Base-by-base conservation (phyloP, 176 grass and related monocot species). In the Eragrostis nindensis region DNA sequence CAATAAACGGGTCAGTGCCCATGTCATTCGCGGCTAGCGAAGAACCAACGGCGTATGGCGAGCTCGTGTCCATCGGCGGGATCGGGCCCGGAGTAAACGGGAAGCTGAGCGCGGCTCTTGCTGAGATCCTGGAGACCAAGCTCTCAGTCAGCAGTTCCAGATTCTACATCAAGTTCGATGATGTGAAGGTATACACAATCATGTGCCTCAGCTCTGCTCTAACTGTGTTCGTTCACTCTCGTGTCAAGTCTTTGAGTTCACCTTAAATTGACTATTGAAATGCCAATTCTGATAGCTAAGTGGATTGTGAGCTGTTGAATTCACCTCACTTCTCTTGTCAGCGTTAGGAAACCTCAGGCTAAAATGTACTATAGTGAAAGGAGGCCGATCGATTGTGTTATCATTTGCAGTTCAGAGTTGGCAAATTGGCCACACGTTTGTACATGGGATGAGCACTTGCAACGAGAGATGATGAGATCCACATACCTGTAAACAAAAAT, bases 121-220 rank as follows among this genome's bases (percentile, higher is more conserved):
- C 95, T 17, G 95, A 92, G 26, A 87, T 98, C 86, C 88, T 98
- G 13, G 92, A 98, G 68, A 59, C 88, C 78, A 98, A 98, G 86
- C 90, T 98, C 49, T 87, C 90, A 0, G 68, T 98, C 53, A 86
- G 76, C 80, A 81, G 67, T 42, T 82, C 86, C 22, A 92, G 95
- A 41, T 98, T 95, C 75, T 98, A 93, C 73, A 79, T 98, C 88
- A 98, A 98, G 38, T 98, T 98, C 64, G 91, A 91, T 57, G 95
- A 98, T 60, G 84, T 90, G 16, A 73, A 93, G 95, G 95, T 85
- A 73, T 53, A 17, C 70, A 47, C 69, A 49, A 11, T 71, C 68
- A 32, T 11, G 46, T 71, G 69, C 46, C 19, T 71, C 69, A 10
- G 25, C 25, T 71, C 45, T 5, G 29, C 8, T 54, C 25, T 30